phyloP scores from a whole-genome alignment of 2,329 filamentous ascomycete genomes.

The Triangularia setosa region DNA sequence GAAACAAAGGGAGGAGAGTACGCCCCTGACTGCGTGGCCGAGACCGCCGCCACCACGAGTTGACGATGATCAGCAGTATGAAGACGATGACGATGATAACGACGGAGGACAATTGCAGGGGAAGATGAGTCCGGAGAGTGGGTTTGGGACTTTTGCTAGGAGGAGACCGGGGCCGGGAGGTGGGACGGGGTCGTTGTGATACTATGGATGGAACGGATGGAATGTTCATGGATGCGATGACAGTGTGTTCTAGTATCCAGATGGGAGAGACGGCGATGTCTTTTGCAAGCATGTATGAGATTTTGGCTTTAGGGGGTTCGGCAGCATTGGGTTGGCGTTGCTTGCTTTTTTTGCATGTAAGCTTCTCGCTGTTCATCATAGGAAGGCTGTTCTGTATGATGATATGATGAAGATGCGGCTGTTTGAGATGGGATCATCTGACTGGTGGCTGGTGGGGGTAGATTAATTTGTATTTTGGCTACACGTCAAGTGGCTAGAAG shows the following conservation, averaged over 20 bases:
- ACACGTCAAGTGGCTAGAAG: too few relatives aligned
- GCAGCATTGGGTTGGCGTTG: conserved; percentile 13
- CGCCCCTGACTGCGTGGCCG: neutral
- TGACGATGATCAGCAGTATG: conserved; percentile 26
- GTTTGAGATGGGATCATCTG: too few relatives aligned
- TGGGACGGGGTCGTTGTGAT: conserved; percentile 11
- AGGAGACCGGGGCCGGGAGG: neutral
- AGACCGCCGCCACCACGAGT: neutral
- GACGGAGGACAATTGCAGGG: neutral
- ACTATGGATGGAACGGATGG: neutral
- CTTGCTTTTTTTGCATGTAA: neutral
- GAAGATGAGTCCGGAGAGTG: conserved; percentile 8
- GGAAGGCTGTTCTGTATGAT: neutral
- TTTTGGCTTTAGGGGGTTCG: conserved; percentile 9
- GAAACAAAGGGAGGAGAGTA: conserved; percentile 45
- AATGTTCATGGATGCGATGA: neutral
- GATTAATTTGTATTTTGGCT: too few relatives aligned
- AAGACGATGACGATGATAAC: conserved; percentile 5
- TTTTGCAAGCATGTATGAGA: conserved; percentile 15
- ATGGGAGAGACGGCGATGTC: neutral
- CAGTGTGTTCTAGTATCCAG: neutral
- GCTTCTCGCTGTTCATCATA: neutral
- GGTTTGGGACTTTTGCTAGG: conserved; percentile 1
- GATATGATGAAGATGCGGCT: neutral
- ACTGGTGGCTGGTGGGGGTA: too few relatives aligned